phyloP scores from a whole-genome alignment of 345 rosid species.

The Turnera subulata region DNA sequence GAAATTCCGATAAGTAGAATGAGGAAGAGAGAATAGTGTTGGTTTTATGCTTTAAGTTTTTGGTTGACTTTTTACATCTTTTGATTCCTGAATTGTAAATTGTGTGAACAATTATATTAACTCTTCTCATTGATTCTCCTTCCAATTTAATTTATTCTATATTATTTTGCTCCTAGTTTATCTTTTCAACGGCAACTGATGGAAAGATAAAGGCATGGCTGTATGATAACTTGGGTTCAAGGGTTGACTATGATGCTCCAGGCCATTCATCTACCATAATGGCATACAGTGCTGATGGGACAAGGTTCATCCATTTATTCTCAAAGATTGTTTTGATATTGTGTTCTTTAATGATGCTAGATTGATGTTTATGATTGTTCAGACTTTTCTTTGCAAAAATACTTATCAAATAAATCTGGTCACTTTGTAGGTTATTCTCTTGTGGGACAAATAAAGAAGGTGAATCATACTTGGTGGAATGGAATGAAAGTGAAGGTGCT shows the following conservation, averaged over 20 bases:
- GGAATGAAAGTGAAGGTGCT: conserved; percentile 88
- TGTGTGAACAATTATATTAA: background rate
- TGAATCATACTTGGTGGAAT: conserved; percentile 75
- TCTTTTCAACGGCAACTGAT: conserved; percentile 73
- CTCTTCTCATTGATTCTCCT: background rate
- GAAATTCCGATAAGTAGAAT: no score
- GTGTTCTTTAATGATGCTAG: background rate
- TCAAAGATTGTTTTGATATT: conserved; percentile 10
- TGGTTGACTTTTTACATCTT: background rate
- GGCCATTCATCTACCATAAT: conserved; percentile 65
- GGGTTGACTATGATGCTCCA: conserved; percentile 84
- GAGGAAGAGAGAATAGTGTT: no score
- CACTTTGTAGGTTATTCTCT: conserved; percentile 55
- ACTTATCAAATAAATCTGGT: conserved; percentile 14
- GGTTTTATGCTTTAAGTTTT: no score
- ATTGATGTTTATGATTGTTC: conserved; percentile 8
- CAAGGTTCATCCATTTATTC: conserved; percentile 41
- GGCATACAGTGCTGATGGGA: conserved; percentile 83
- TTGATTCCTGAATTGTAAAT: no score
- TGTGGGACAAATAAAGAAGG: conserved; percentile 84
- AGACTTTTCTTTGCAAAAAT: conserved; percentile 1
- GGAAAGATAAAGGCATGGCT: conserved; percentile 90
- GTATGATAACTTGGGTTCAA: conserved; percentile 64
- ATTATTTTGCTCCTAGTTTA: conserved; percentile 39
- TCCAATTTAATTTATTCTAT: background rate